Percentiles rank a stretch among this genome's conserved stretches.
phyloP scores from a whole-genome alignment of 805 yeast genomes.

The Grigorovia transvaalensis region DNA sequence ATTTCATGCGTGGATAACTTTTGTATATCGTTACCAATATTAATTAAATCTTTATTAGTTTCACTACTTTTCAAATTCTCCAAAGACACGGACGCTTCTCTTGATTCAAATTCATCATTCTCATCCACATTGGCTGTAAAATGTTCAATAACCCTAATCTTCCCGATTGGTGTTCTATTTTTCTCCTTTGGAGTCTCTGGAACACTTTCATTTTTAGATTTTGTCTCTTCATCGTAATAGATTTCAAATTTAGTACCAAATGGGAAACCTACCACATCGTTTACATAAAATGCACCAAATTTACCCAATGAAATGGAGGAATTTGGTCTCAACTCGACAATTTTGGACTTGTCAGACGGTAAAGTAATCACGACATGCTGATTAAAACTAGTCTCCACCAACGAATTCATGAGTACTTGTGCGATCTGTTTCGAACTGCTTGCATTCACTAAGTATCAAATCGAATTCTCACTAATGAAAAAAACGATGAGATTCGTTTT shows the following conservation, averaged over 20 bases:
- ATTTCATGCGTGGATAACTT: conserved; percentile 69
- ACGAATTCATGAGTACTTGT: conserved; percentile 14
- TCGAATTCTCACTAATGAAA: background rate
- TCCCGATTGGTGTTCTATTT: conserved; percentile 20
- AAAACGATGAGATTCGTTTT: conserved; percentile 1
- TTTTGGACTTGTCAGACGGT: conserved; percentile 72
- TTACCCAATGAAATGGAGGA: conserved; percentile 71
- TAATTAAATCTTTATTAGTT: conserved; percentile 53
- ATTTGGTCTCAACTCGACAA: conserved; percentile 54
- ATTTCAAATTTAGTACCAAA: conserved; percentile 89
- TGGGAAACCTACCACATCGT: conserved; percentile 67
- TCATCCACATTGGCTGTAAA: conserved; percentile 16
- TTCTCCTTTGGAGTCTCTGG: conserved; percentile 11
- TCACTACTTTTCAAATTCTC: conserved; percentile 37
- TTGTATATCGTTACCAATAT: conserved; percentile 64
- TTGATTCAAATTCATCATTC: background rate
- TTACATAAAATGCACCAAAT: conserved; percentile 75
- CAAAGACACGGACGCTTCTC: conserved; percentile 22
- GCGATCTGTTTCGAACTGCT: background rate
- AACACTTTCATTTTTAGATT: conserved; percentile 1
- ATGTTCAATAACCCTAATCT: conserved; percentile 11
- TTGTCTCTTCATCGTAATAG: conserved; percentile 29
- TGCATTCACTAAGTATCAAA: too few species aligned
- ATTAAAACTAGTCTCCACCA: conserved; percentile 19
- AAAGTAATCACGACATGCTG: conserved; percentile 51